Conservation (phyloP, 176 grass and related monocot genomes). For the Carex cristatella region DNA sequence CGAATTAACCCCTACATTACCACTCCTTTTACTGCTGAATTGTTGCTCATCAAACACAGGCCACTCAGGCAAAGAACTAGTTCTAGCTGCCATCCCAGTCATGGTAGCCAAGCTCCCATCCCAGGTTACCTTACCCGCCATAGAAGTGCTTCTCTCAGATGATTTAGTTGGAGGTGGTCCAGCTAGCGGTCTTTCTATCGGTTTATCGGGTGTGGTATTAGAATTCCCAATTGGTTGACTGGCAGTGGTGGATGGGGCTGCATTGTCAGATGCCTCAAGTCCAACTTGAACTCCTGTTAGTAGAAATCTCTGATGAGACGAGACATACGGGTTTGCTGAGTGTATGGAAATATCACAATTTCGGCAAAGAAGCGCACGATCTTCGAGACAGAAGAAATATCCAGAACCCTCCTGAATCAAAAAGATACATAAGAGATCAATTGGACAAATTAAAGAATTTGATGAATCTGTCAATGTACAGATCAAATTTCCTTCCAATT, state of each 20-base stretch:
- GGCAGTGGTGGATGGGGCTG: background rate
- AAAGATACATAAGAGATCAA: background rate
- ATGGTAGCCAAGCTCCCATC: conserved; percentile 32
- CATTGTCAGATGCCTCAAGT: conserved; percentile 31
- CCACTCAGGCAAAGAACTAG: conserved; percentile 40
- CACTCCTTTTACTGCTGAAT: background rate
- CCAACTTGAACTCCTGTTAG: conserved; percentile 91
- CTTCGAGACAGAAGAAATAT: conserved; percentile 96
- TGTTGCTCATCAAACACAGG: conserved; percentile 43
- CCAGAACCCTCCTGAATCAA: conserved; percentile 59
- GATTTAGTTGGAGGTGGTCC: background rate
- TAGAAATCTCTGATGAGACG: conserved; percentile 75
- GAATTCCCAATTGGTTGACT: background rate
- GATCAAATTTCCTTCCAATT: background rate
- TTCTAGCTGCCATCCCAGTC: conserved; percentile 22
- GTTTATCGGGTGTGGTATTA: background rate
- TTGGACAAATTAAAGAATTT: background rate
- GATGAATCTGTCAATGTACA: background rate
- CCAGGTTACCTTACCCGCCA: conserved; percentile 35
- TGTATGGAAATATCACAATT: conserved; percentile 84
- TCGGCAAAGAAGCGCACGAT: conserved; percentile 79
- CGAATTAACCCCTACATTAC: background rate
- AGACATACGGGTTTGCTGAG: conserved; percentile 68
- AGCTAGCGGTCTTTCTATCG: background rate
- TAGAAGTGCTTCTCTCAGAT: conserved; percentile 26